Evolutionary conservation across 2,329 filamentous ascomycete species (phyloP).

Genomic region (Alternaria brassicae): DNA sequence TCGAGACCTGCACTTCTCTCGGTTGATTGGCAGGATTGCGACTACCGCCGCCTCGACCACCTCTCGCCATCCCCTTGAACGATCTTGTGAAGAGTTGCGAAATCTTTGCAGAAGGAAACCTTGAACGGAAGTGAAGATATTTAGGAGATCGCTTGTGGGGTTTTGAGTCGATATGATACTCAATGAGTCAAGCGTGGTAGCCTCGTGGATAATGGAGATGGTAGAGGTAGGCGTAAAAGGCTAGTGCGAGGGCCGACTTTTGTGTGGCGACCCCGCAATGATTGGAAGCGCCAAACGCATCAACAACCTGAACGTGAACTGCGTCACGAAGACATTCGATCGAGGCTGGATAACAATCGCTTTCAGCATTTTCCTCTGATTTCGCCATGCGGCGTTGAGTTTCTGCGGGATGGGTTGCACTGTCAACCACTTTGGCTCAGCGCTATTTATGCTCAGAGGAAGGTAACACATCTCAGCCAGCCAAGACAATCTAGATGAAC

Average conservation of each 20-base stretch:
- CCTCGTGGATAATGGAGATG: not conserved
- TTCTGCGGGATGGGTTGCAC: too few species aligned
- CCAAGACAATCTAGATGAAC: not conserved
- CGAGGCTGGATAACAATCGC: not conserved
- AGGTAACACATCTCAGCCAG: not conserved
- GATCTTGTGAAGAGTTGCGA: constrained; percentile 20
- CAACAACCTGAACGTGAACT: not conserved
- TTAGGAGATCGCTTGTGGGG: not conserved
- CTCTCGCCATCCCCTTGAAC: constrained; percentile 33
- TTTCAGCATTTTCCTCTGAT: not conserved
- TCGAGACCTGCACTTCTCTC: constrained; percentile 56
- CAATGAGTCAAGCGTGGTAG: constrained; percentile 19
- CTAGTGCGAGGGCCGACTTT: constrained; percentile 1
- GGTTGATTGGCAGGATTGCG: constrained; percentile 49
- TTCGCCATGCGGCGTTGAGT: too few species aligned
- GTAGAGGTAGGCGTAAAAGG: constrained; percentile 9
- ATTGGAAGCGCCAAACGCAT: constrained; percentile 1
- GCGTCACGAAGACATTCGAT: not conserved
- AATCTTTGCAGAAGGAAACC: constrained; percentile 26
- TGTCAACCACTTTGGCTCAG: not conserved
- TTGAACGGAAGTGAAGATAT: not conserved
- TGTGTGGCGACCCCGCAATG: constrained; percentile 8
- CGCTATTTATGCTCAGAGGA: not conserved
- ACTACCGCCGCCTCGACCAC: constrained; percentile 46
- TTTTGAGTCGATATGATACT: constrained; percentile 3